Percentiles rank a stretch among this genome's conserved stretches.
Evolutionary conservation across 2,329 filamentous ascomycete genomes (phyloP).

Genomic region (Malbranchea cinnamomea): DNA sequence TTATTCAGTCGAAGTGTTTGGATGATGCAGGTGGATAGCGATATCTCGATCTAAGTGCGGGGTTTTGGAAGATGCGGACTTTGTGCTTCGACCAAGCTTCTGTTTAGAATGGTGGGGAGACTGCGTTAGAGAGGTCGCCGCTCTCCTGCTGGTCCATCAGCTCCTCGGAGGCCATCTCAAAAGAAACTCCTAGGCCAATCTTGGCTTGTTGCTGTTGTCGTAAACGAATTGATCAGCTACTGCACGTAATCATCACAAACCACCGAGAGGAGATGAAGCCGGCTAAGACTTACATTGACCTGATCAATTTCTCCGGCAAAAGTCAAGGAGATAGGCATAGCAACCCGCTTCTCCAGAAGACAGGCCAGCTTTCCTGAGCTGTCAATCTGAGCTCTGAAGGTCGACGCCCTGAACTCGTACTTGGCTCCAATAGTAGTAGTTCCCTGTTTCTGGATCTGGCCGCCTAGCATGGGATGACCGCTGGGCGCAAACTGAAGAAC

Average conservation of each 20-base stretch:
- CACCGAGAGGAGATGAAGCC: neutral
- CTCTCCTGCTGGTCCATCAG: slow-evolving; percentile 70
- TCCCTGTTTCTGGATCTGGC: slow-evolving; percentile 68
- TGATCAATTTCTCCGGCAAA: slow-evolving; percentile 97
- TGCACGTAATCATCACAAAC: slow-evolving; percentile 1
- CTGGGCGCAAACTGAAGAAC: slow-evolving; percentile 66
- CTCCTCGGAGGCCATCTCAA: slow-evolving; percentile 73
- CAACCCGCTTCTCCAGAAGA: slow-evolving; percentile 88
- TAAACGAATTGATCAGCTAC: slow-evolving; percentile 8
- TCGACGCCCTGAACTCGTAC: slow-evolving; percentile 93
- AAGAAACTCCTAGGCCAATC: slow-evolving; percentile 83
- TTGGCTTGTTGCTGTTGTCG: slow-evolving; percentile 86
- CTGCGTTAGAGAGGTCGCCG: slow-evolving; percentile 27
- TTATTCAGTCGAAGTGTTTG: too few species aligned
- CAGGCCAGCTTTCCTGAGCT: slow-evolving; percentile 87
- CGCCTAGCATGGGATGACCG: slow-evolving; percentile 55
- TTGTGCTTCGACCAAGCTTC: too few species aligned
- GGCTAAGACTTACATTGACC: slow-evolving; percentile 55
- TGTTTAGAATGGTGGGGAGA: slow-evolving; percentile 35
- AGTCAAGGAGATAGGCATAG: slow-evolving; percentile 79
- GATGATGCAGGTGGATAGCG: too few species aligned
- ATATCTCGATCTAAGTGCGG: too few species aligned
- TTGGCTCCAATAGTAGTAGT: slow-evolving; percentile 86
- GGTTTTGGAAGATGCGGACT: too few species aligned
- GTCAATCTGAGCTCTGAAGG: slow-evolving; percentile 91